Percentiles rank a stretch among this genome's conserved stretches.
phyloP scores from a whole-genome alignment of 2,329 filamentous ascomycete species.

The Geosmithia putterillii region DNA sequence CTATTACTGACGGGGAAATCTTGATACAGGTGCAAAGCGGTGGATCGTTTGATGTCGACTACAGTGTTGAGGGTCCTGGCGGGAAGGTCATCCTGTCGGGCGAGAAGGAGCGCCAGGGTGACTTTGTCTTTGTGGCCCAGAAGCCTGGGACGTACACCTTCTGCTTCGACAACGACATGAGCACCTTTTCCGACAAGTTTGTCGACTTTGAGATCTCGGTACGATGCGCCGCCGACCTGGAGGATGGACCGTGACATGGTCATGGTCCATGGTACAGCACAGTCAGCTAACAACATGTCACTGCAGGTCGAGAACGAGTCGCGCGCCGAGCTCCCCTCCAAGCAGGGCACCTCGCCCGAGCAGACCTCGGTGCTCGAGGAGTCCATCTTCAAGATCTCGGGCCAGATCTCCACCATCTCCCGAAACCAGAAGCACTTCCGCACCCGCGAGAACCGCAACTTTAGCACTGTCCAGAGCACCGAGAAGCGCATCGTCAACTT shows the following conservation, averaged over 20 bases:
- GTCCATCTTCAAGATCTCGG: conserved; percentile 87
- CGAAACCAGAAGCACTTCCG: conserved; percentile 99
- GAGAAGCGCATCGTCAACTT: conserved; percentile 96
- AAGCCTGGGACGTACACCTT: conserved; percentile 84
- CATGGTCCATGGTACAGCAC: too few relatives aligned
- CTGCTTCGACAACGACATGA: conserved; percentile 99
- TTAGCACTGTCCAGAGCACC: conserved; percentile 93
- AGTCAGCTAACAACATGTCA: background rate
- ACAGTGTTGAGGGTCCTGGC: conserved; percentile 70
- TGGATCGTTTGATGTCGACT: conserved; percentile 95
- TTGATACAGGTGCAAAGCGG: conserved; percentile 78
- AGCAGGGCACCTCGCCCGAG: conserved; percentile 78
- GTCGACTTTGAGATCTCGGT: conserved; percentile 95
- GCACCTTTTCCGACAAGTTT: conserved; percentile 91
- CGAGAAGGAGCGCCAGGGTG: conserved; percentile 84
- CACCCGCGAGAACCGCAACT: conserved; percentile 96
- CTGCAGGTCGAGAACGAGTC: conserved; percentile 81
- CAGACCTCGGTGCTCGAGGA: conserved; percentile 85
- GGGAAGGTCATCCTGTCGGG: conserved; percentile 75
- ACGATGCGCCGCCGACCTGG: background rate
- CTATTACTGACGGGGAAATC: background rate
- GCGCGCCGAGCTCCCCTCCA: conserved; percentile 70
- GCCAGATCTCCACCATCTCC: conserved; percentile 85
- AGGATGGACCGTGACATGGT: background rate
- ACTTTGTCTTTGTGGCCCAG: conserved; percentile 94